Conservation (phyloP, 176 grass and related monocot species). For the maize (Zea mays) region DNA sequence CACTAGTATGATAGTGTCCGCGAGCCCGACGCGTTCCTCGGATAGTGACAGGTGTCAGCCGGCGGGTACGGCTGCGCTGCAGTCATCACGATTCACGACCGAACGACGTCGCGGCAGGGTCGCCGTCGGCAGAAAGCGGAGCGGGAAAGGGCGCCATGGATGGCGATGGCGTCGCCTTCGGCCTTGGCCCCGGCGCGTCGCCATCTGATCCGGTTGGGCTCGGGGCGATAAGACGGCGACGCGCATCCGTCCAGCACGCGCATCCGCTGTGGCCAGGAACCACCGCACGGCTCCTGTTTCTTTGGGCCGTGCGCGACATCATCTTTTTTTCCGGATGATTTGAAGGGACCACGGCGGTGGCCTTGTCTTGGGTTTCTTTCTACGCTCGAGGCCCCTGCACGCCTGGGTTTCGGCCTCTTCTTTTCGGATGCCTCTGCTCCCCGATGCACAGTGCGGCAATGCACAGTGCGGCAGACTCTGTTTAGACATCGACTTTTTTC, state of each 20-base stretch:
- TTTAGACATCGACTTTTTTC: not conserved
- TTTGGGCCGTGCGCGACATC: not conserved
- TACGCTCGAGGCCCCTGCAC: not conserved
- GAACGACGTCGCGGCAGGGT: slow-evolving; percentile 16
- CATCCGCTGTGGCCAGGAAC: slow-evolving; percentile 38
- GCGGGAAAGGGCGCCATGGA: not conserved
- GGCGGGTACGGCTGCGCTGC: not conserved
- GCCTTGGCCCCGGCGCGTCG: not conserved
- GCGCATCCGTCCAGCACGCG: slow-evolving; percentile 29
- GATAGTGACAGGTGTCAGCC: not conserved
- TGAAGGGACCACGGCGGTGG: not conserved
- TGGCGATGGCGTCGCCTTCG: not conserved
- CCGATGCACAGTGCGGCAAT: not conserved
- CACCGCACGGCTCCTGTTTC: slow-evolving; percentile 3
- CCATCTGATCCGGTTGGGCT: not conserved
- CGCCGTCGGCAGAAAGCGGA: slow-evolving; percentile 43
- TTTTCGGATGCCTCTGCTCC: not conserved
- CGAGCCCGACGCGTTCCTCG: not conserved
- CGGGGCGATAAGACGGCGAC: slow-evolving; percentile 51
- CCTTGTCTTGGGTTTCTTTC: not conserved
- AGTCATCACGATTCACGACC: not conserved
- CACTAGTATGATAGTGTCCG: not conserved
- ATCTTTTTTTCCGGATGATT: not conserved
- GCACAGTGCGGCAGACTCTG: not conserved
- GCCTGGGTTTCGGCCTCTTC: not conserved